A percentile compares a stretch with the other conserved stretches of the same genome.
These are phyloP conservation scores for Alternaria sp. DNA, from an alignment of 2,329 filamentous ascomycete genomes.

Conservation along the genomic window DNA sequence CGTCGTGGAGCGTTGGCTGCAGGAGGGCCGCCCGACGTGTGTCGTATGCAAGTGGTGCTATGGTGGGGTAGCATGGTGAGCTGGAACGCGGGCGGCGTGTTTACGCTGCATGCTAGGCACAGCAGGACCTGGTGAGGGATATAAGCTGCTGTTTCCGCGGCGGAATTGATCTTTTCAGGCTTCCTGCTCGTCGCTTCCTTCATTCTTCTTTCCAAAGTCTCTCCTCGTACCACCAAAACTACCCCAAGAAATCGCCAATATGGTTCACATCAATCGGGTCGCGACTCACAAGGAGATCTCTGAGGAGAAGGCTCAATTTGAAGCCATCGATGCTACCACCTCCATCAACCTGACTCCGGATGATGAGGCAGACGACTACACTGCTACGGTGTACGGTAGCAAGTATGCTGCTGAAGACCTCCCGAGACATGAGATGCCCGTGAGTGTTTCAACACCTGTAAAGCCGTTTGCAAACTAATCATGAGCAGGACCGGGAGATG, in stretches of 20 bases:
- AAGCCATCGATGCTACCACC: slow-evolving; percentile 22
- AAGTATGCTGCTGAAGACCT: slow-evolving; percentile 82
- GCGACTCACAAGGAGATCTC: slow-evolving; percentile 52
- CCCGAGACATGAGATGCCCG: slow-evolving; percentile 85
- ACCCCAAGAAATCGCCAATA: slow-evolving; percentile 32
- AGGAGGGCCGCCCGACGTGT: slow-evolving; percentile 1
- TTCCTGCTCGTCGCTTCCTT: not conserved
- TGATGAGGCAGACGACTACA: slow-evolving; percentile 63
- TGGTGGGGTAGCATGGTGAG: slow-evolving; percentile 25
- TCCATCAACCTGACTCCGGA: slow-evolving; percentile 37
- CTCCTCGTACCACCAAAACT: not conserved
- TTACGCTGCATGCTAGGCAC: slow-evolving; percentile 2
- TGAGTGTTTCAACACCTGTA: slow-evolving; percentile 51
- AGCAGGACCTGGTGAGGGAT: slow-evolving; percentile 10
- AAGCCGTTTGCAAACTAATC: slow-evolving; percentile 7
- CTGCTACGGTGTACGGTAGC: slow-evolving; percentile 86
- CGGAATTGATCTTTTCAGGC: not conserved
- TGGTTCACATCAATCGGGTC: slow-evolving; percentile 61
- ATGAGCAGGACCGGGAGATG: slow-evolving; percentile 69
- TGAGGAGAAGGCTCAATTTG: slow-evolving; percentile 31
- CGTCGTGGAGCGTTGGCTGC: slow-evolving; percentile 13
- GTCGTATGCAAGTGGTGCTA: slow-evolving; percentile 15
- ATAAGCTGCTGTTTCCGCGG: slow-evolving; percentile 16
- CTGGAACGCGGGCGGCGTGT: slow-evolving; percentile 7
- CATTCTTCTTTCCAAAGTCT: not conserved